phyloP scores from a whole-genome alignment of 2,329 filamentous ascomycete genomes.

The Thelonectria olida region DNA sequence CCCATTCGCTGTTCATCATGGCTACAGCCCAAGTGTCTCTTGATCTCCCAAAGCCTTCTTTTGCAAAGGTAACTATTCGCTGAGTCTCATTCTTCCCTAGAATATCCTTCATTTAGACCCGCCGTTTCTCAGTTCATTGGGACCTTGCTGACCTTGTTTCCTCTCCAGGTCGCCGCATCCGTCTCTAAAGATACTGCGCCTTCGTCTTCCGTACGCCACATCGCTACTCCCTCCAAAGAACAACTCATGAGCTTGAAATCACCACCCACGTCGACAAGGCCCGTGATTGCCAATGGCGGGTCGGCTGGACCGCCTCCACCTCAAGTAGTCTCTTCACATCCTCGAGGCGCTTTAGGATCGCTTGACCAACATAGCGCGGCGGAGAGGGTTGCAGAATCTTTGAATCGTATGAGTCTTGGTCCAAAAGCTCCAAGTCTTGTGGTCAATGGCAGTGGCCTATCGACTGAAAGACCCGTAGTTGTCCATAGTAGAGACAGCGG shows the following conservation, averaged over 20 bases:
- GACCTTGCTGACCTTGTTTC: constrained; percentile 30
- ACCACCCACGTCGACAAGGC: constrained; percentile 24
- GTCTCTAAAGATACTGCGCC: constrained; percentile 42
- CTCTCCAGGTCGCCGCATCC: constrained; percentile 59
- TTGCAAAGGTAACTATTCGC: constrained; percentile 71
- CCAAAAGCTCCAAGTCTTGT: constrained; percentile 52
- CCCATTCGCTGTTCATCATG: constrained; percentile 49
- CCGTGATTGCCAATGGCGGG: constrained; percentile 41
- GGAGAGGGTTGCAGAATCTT: constrained; percentile 40
- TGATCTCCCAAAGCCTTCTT: constrained; percentile 69
- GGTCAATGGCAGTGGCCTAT: constrained; percentile 59
- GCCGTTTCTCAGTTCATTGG: constrained; percentile 14
- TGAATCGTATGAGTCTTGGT: constrained; percentile 44
- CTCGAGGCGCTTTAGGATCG: constrained; percentile 21
- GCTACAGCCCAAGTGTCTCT: constrained; percentile 57
- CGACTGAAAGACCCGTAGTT: constrained; percentile 47
- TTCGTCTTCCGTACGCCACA: constrained; percentile 42
- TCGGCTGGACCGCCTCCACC: constrained; percentile 28
- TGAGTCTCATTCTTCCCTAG: background rate
- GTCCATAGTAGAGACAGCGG: constrained; percentile 53
- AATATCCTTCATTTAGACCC: background rate
- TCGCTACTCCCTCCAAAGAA: constrained; percentile 38
- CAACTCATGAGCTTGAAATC: constrained; percentile 29
- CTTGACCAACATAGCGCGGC: constrained; percentile 31
- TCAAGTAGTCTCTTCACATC: constrained; percentile 31